Conservation (phyloP, 1,139 yeast genomes). For the Wickerhamomyces sp. region DNA sequence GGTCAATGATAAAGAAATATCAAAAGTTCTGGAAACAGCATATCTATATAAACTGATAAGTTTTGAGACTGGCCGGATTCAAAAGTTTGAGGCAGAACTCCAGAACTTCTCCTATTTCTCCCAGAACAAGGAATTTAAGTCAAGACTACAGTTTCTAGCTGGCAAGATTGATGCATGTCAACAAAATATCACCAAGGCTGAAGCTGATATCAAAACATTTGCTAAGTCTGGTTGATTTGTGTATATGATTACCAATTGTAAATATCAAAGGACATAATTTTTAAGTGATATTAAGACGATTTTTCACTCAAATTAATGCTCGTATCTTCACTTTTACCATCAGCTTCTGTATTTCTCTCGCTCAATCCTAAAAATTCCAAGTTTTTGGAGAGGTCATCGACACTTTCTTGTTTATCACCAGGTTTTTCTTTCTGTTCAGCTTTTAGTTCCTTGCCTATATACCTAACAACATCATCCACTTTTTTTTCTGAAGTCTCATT, state of each 20-base stretch:
- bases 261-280: too few species aligned
- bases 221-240: conserved; percentile 11
- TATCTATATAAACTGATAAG: conserved; percentile 50
- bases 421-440: conserved; percentile 1
- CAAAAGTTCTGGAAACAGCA: conserved; percentile 59
- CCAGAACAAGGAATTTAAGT: conserved; percentile 47
- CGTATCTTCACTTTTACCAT: not conserved
- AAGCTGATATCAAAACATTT: conserved; percentile 30
- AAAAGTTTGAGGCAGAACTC: conserved; percentile 66
- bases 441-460: conserved; percentile 3
- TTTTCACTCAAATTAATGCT: too few species aligned
- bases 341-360: not conserved
- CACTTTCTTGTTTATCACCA: not conserved
- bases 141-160: conserved; percentile 61
- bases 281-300: too few species aligned
- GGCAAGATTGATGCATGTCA: conserved; percentile 59
- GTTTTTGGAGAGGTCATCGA: not conserved
- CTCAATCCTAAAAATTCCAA: conserved; percentile 1
- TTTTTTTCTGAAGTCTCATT: conserved; percentile 6
- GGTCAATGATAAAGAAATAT: conserved; percentile 51
- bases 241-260: too few species aligned
- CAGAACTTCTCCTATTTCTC: conserved; percentile 46
- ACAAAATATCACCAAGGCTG: conserved; percentile 42
- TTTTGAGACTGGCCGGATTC: conserved; percentile 60
- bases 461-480: conserved; percentile 3